Evolutionary conservation across 768 basidiomycete species (phyloP).

Genomic region (Mycena amicta): DNA sequence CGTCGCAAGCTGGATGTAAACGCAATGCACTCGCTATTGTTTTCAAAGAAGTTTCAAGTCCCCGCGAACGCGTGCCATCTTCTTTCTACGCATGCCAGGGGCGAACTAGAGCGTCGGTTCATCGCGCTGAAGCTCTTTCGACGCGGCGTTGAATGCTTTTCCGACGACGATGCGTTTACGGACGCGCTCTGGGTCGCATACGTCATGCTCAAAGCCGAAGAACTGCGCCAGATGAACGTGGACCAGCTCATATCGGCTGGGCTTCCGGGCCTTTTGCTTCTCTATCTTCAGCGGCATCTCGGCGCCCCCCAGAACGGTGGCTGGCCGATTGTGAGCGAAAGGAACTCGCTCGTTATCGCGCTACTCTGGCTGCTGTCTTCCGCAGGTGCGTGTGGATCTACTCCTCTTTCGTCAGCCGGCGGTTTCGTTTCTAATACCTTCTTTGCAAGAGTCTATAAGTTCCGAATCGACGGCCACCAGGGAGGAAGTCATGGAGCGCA

Average conservation of each 20-base stretch:
- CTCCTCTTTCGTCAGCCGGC: constrained; percentile 30
- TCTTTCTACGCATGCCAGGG: constrained; percentile 35
- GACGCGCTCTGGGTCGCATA: constrained; percentile 57
- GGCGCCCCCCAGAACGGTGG: constrained; percentile 39
- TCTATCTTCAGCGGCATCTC: constrained; percentile 42
- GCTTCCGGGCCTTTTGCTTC: constrained; percentile 42
- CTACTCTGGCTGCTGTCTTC: constrained; percentile 52
- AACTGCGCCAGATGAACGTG: constrained; percentile 45
- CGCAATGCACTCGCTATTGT: constrained; percentile 37
- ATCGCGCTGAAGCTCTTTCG: constrained; percentile 48
- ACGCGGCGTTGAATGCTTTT: constrained; percentile 25
- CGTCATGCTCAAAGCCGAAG: constrained; percentile 61
- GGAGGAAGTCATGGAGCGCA: constrained; percentile 14
- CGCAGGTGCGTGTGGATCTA: constrained; percentile 40
- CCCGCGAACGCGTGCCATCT: constrained; percentile 44
- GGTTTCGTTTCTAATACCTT: background rate
- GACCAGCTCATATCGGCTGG: constrained; percentile 49
- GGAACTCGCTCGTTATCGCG: constrained; percentile 48
- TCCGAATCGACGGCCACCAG: constrained; percentile 16
- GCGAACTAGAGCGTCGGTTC: constrained; percentile 50
- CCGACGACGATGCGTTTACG: constrained; percentile 39
- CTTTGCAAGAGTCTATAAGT: constrained; percentile 9
- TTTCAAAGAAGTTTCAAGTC: constrained; percentile 53
- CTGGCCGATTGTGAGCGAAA: constrained; percentile 52
- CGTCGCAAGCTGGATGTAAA: constrained; percentile 14